phyloP scores from a whole-genome alignment of 2,329 filamentous ascomycete species.

The Exophiala bonariae region DNA sequence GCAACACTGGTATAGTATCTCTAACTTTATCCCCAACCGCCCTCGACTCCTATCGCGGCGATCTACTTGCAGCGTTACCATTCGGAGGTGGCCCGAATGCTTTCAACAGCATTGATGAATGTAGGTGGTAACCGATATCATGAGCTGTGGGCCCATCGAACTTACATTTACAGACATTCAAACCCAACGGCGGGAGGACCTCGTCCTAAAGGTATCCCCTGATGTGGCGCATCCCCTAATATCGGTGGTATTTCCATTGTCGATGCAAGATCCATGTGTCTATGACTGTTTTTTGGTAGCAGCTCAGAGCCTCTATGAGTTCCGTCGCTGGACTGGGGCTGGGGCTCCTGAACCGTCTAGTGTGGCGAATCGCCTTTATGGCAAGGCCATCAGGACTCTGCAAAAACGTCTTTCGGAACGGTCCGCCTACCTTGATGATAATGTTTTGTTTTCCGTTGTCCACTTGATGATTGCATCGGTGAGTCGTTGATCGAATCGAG shows the following conservation, averaged over 20 bases:
- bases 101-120: slow-evolving; percentile 18
- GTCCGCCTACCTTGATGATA: slow-evolving; percentile 16
- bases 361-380: slow-evolving; percentile 12
- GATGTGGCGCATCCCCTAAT: slow-evolving; percentile 16
- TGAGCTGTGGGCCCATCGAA: not conserved
- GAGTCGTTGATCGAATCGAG: too few relatives aligned
- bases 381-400: slow-evolving; percentile 15
- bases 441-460: slow-evolving; percentile 15
- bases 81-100: slow-evolving; percentile 2
- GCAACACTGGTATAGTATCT: too few relatives aligned
- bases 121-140: slow-evolving; percentile 4
- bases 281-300: slow-evolving; percentile 18
- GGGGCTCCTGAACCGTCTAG: slow-evolving; percentile 8
- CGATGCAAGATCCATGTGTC: slow-evolving; percentile 18
- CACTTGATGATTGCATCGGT: slow-evolving; percentile 23
- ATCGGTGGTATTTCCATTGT: slow-evolving; percentile 19
- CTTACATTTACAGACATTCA: slow-evolving; percentile 8
- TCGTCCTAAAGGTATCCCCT: slow-evolving; percentile 16
- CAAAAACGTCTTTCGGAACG: slow-evolving; percentile 16
- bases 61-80: slow-evolving; percentile 15
- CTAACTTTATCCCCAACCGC: slow-evolving; percentile 13
- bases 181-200: slow-evolving; percentile 11
- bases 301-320: slow-evolving; percentile 21
- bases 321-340: slow-evolving; percentile 16
- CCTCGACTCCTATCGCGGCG: slow-evolving; percentile 19